A percentile compares a stretch with the other conserved stretches of the same genome.
These are phyloP conservation scores for Caulochytrium protostelioides DNA, from an alignment of 371 early-diverging fungal species.

Conservation along the genomic window DNA sequence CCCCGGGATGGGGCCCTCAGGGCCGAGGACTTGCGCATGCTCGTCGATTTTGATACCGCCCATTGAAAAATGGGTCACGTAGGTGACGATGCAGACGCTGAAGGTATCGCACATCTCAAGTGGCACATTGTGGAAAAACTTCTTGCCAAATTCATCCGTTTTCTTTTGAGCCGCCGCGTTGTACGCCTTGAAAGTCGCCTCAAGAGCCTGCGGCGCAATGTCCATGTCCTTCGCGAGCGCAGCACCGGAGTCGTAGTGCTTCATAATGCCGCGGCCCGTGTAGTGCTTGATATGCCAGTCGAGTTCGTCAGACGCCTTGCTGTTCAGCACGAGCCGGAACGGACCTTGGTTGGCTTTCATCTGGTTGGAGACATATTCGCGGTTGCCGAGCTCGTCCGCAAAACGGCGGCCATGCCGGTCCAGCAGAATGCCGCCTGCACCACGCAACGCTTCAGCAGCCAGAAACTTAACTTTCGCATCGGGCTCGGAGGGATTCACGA, in stretches of 20 bases:
- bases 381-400: slow-evolving; percentile 63
- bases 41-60: slow-evolving; percentile 84
- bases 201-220: slow-evolving; percentile 38
- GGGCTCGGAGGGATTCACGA: slow-evolving; percentile 76
- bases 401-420: slow-evolving; percentile 67
- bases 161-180: slow-evolving; percentile 50
- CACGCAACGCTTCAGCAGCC: slow-evolving; percentile 91
- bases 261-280: slow-evolving; percentile 70
- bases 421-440: slow-evolving; percentile 76
- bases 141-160: slow-evolving; percentile 74
- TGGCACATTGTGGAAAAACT: slow-evolving; percentile 55
- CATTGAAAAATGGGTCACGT: slow-evolving; percentile 90
- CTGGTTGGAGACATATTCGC: slow-evolving; percentile 30
- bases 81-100: slow-evolving; percentile 70
- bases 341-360: slow-evolving; percentile 51
- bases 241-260: slow-evolving; percentile 42
- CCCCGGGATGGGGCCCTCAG: slow-evolving; percentile 44
- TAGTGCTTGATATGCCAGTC: slow-evolving; percentile 72
- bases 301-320: slow-evolving; percentile 64
- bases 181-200: slow-evolving; percentile 58
- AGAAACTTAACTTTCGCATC: slow-evolving; percentile 37
- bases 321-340: slow-evolving; percentile 63
- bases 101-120: slow-evolving; percentile 47
- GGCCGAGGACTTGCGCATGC: slow-evolving; percentile 41
- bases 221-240: slow-evolving; percentile 66